These are phyloP conservation scores for Aspergillus intermedius DNA, from an alignment of 2,329 filamentous ascomycete genomes.

Conservation along the genomic window DNA sequence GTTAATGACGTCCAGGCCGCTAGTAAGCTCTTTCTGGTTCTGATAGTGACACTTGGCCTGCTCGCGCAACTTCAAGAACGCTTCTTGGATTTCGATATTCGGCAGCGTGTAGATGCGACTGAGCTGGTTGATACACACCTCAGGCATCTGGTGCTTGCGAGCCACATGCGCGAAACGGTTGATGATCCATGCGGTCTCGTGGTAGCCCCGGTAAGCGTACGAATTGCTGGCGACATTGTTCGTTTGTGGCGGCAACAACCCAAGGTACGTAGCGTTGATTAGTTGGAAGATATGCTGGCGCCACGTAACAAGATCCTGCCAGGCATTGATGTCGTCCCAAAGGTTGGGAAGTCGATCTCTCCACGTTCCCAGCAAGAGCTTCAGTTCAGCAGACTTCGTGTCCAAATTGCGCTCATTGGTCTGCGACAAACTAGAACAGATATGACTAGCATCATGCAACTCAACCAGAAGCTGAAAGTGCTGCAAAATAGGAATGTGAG, in stretches of 20 bases:
- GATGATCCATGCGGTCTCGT: constrained; percentile 99
- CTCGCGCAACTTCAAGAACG: constrained; percentile 95
- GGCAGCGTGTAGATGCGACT: constrained; percentile 97
- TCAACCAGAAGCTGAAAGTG: constrained; percentile 98
- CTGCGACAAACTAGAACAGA: constrained; percentile 80
- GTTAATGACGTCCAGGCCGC: constrained; percentile 94
- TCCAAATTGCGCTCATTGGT: constrained; percentile 84
- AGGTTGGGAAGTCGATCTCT: constrained; percentile 91
- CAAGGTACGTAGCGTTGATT: constrained; percentile 90
- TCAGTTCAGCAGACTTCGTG: constrained; percentile 89
- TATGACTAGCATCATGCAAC: constrained; percentile 93
- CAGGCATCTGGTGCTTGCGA: constrained; percentile 89
- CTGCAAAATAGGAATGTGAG: constrained; percentile 88
- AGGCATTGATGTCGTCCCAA: constrained; percentile 99
- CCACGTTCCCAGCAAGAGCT: constrained; percentile 89
- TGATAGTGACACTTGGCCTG: constrained; percentile 99
- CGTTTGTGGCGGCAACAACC: constrained; percentile 70
- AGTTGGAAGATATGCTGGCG: constrained; percentile 97
- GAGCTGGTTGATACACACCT: constrained; percentile 94
- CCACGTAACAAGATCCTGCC: constrained; percentile 99
- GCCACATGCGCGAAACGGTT: constrained; percentile 98
- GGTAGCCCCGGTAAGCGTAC: constrained; percentile 93
- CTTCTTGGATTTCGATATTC: constrained; percentile 99
- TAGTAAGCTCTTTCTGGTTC: constrained; percentile 85
- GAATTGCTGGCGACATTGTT: constrained; percentile 83